Conservation (phyloP, 169 alveolate species). For the Eimeria praecox region DNA sequence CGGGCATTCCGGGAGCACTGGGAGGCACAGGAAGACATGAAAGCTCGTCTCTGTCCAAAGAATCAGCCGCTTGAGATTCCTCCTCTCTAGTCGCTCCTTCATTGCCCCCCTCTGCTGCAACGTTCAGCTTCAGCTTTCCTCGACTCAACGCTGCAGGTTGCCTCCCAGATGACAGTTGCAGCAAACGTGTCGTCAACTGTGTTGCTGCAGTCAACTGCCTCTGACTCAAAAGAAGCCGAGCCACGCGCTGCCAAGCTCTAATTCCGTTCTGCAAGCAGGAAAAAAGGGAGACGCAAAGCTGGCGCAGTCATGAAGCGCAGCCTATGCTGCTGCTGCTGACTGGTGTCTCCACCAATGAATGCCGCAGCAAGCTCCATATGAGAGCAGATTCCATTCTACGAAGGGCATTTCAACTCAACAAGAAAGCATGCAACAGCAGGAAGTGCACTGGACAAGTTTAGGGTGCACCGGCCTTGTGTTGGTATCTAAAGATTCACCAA, state of each 20-base stretch:
- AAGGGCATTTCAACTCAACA: too few relatives aligned
- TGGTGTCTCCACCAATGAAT: too few relatives aligned
- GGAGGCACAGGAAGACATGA: slow-evolving; percentile 34
- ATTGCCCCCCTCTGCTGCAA: not conserved
- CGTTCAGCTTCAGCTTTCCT: not conserved
- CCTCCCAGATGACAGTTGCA: slow-evolving; percentile 32
- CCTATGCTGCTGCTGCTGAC: not conserved
- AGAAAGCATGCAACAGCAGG: too few relatives aligned
- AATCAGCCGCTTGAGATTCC: not conserved
- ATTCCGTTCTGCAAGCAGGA: slow-evolving; percentile 27
- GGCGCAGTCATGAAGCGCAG: not conserved
- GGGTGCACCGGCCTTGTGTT: not conserved
- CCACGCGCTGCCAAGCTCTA: slow-evolving; percentile 37
- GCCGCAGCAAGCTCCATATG: too few relatives aligned
- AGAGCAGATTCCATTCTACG: too few relatives aligned
- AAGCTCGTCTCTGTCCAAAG: not conserved
- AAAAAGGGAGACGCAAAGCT: not conserved
- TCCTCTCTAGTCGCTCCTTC: not conserved
- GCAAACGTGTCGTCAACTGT: not conserved
- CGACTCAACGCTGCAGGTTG: not conserved
- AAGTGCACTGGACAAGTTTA: not conserved
- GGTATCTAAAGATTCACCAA: slow-evolving; percentile 2
- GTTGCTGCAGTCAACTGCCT: slow-evolving; percentile 7
- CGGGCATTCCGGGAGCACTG: not conserved
- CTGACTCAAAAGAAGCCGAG: slow-evolving; percentile 21